Base-by-base conservation (phyloP, 495 filamentous ascomycete species). In the Viridothelium virens region DNA sequence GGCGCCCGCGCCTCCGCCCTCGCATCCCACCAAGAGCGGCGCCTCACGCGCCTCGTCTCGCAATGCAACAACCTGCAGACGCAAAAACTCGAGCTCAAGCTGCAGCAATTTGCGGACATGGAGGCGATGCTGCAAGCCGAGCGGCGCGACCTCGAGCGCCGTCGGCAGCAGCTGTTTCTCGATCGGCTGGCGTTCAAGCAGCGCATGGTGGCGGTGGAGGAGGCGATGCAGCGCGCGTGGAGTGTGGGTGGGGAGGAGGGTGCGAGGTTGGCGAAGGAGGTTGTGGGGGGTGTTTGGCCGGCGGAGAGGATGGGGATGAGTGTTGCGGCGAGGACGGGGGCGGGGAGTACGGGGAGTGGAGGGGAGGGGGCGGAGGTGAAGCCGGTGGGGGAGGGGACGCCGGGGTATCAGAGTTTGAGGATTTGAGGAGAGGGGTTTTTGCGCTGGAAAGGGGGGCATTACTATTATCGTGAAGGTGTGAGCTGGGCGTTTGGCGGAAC, bases 91-190 rank as follows among this genome's bases (percentile, higher is more conserved):
- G 70, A 77, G 67, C 69, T 91, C 16, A 91, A 88, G 18, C 82
- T 96, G 38, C 85, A 89, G 70, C 96, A 97, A 74, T 98, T 98
- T 81, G 88, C 90, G 70, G 95, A 97, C 78, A 91, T 98, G 84
- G 94, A 98, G 73, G 80, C 87, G 61, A 87, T 96, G 64, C 81
- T 97, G 62, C 89, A 96, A 70, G 90, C 92, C 2, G 95, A 98
- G 78, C 87, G 92, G 62, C 85, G 92, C 47, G 95, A 98, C 75
- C 82, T 98, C 2, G 94, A 97, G 77, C 83, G 91, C 62, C 89
- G 88, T 2, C 85, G 94, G 12, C 91, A 96, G 75, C 90, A 96
- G 76, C 82, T 98, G 34, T 97, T 96, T 82, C 79, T 96, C 7
- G 94, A 98, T 75, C 84, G 95, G 11, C 80, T 97, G 61, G 82